Base-by-base conservation (phyloP, 1,284 basidiomycete species). In the Papiliotrema nemorosa region DNA sequence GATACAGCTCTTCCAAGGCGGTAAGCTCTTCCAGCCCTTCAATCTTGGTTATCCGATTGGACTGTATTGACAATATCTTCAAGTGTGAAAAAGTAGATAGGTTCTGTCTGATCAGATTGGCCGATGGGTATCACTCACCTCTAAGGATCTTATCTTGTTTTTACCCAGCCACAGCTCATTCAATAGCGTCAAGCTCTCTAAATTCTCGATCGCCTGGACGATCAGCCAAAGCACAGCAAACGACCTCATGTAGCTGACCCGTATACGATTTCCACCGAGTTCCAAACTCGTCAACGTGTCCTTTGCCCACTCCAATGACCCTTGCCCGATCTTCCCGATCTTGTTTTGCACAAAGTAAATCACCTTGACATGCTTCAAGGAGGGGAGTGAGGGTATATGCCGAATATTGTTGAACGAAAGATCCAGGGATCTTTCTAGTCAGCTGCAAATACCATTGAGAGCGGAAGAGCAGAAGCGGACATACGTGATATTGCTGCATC, bases 281-380 rank as follows among this genome's bases (percentile, higher is more conserved):
- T 98, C 94, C 10, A 98, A 77, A 63, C 88, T 93, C 44, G 82
- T 81, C 52, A 97, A 70, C 2, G 82, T 84, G n/a, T 64, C 63
- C 0, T 77, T 76, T 22, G 83, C 67, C 83, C 48, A 86, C 69
- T 36, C 80, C 73, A 52, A 80, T 74, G 7, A 92, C 73, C 38
- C 85, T 80, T 54, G 49, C 13, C 81, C 79, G 41, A 98, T 88
- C 51, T 81, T 82, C 5, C 84, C 82, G 62, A 98, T 94, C 75
- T 89, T 88, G 77, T 98, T 97, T 75, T 98, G 94, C 2, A 98
- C 90, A 63, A 98, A 90, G 76, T 91, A 98, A 21, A 96, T 79
- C 0, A 88, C 89, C 45, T 81, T 77, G 27, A 96, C 79, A 20
- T 72, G 62, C 13, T 57, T 70, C 24, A 78, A 66, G 2, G 82